Percentiles rank a stretch among this genome's conserved stretches.
Conservation (phyloP, 371 early-diverging fungal genomes). For the Mucor lusitanicus region DNA sequence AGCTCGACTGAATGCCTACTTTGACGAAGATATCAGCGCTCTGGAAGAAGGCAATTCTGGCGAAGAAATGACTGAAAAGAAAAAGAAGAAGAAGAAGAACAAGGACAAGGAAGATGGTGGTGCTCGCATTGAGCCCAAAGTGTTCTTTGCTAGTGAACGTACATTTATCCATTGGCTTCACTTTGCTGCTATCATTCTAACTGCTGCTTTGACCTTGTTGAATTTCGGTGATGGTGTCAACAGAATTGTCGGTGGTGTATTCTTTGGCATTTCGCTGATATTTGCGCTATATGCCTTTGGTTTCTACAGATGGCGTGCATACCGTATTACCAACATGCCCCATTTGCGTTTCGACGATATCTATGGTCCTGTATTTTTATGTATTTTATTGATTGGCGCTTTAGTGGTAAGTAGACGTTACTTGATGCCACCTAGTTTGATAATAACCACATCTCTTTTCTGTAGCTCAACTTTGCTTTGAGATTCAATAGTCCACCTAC, state of each 20-base stretch:
- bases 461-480: conserved; percentile 29
- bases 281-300: conserved; percentile 81
- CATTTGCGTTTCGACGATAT: conserved; percentile 62
- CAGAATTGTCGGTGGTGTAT: conserved; percentile 62
- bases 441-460: background rate
- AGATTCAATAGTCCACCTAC: conserved; percentile 16
- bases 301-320: conserved; percentile 88
- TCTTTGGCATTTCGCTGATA: conserved; percentile 72
- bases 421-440: conserved; percentile 9
- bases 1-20: background rate
- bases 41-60: conserved; percentile 12
- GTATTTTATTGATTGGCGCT: conserved; percentile 76
- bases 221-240: conserved; percentile 75
- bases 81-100: conserved; percentile 30
- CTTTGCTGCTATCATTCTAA: conserved; percentile 65
- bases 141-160: conserved; percentile 97
- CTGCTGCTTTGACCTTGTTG: conserved; percentile 66
- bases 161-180: conserved; percentile 89
- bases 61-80: conserved; percentile 5
- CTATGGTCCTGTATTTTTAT: conserved; percentile 80
- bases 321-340: conserved; percentile 48
- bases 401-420: conserved; percentile 69
- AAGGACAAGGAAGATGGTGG: conserved; percentile 14
- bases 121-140: conserved; percentile 80
- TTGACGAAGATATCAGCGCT: conserved; percentile 9